Base-by-base conservation (phyloP, 2,329 filamentous ascomycete species). In the Cladosporium sp. region DNA sequence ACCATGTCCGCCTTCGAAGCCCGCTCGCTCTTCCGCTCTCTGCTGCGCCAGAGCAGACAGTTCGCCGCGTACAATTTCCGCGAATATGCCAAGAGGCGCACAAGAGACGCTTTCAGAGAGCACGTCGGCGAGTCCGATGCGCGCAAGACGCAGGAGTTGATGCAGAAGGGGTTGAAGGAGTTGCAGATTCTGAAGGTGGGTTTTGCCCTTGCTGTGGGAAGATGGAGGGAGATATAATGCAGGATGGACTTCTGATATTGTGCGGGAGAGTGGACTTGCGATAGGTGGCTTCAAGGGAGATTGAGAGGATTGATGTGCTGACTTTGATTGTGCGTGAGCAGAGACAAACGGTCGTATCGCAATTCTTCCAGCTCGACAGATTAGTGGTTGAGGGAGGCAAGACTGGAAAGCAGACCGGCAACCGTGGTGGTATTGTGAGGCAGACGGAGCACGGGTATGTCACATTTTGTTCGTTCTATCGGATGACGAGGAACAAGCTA, bases 1-100 rank as follows among this genome's bases (percentile, higher is more conserved):
- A 32, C 37, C 36, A 48, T 48, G 45, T 18, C 45, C 27, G 38
- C 45, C 24, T 52, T 55, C 40, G 59, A 67, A 54, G 64, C 65
- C 36, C 63, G 61, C 42, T 65, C 63, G 22, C 56, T 67, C 18
- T 97, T 96, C 73, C 91, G 93, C 59, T 92, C 92, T 65, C 77
- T 99, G 62, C 78, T 97, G 64, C 87, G 91, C 61, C 87, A 93
- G 70, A 84, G 89, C 56, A 79, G 80, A 55, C 88, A 96, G 66
- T 97, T 99, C 71, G 82, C 89, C 56, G 83, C 87, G 61, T 99
- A 97, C 78, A 99, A 97, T 74, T 99, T 96, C 79, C 84, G 93
- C 73, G 92, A 96, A 70, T 99, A 99, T 72, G 91, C 93, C 48
- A 87, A 85, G 72, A 85, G 93, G 66, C 83, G 92, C 70, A 96